These are phyloP conservation scores for Ophiostoma australiae DNA, from an alignment of 2,329 filamentous ascomycete species.

Conservation along the genomic window DNA sequence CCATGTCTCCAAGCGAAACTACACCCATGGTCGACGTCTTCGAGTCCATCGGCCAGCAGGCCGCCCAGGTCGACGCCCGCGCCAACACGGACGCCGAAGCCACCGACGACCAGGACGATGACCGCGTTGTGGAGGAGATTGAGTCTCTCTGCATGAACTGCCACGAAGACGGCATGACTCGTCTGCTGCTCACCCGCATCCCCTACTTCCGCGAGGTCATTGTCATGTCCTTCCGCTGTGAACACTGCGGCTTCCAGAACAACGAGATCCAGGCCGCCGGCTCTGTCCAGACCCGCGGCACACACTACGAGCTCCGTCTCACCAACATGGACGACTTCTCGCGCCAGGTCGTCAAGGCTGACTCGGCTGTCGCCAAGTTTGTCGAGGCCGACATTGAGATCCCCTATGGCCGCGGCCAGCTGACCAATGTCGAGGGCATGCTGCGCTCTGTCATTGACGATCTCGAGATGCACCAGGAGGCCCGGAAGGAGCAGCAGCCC, in stretches of 20 bases:
- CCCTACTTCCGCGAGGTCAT: conserved; percentile 98
- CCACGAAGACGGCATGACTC: conserved; percentile 74
- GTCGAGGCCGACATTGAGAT: conserved; percentile 93
- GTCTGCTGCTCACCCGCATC: conserved; percentile 83
- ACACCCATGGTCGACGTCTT: conserved; percentile 51
- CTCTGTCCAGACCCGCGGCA: conserved; percentile 82
- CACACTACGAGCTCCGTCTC: conserved; percentile 76
- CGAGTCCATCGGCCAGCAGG: conserved; percentile 59
- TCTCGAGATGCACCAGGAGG: conserved; percentile 74
- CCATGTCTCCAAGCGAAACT: conserved; percentile 36
- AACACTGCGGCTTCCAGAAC: conserved; percentile 83
- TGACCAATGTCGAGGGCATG: conserved; percentile 90
- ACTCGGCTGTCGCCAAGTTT: conserved; percentile 77
- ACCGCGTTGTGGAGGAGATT: conserved; percentile 59
- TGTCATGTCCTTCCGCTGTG: conserved; percentile 93
- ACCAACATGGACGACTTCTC: conserved; percentile 69
- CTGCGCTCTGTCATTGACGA: conserved; percentile 73
- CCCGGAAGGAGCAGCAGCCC: conserved; percentile 69
- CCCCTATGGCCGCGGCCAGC: conserved; percentile 80
- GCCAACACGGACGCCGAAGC: conserved; percentile 28
- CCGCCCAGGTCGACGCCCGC: conserved; percentile 44
- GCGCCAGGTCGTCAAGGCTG: conserved; percentile 87
- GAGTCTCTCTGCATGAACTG: conserved; percentile 87
- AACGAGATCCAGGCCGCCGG: conserved; percentile 92
- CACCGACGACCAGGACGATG: conserved; percentile 43